A percentile compares a stretch with the other conserved stretches of the same genome.
phyloP scores from a whole-genome alignment of 192 early-diverging fungal genomes.

The Mortierella claussenii region DNA sequence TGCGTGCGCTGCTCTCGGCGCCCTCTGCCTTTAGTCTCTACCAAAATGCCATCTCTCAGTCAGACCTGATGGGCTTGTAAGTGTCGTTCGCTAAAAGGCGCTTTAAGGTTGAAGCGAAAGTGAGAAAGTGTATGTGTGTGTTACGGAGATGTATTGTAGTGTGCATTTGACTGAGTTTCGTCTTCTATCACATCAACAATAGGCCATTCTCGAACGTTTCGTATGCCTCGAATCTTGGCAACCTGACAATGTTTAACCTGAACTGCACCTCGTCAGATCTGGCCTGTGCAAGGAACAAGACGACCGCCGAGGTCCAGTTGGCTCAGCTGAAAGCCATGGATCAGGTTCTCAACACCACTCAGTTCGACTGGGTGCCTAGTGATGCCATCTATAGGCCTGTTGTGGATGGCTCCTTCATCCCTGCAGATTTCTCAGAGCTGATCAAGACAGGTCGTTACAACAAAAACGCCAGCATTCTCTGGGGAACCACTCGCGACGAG shows the following conservation, averaged over 20 bases:
- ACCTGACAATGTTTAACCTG: not conserved
- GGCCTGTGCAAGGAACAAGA: slow-evolving; percentile 23
- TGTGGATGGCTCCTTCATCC: slow-evolving; percentile 38
- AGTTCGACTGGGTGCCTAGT: slow-evolving; percentile 1
- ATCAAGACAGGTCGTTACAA: slow-evolving; percentile 49
- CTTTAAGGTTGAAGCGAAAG: slow-evolving; percentile 34
- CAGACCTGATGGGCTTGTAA: slow-evolving; percentile 17
- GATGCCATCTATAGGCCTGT: slow-evolving; percentile 32
- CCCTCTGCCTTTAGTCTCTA: slow-evolving; percentile 55
- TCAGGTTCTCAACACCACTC: slow-evolving; percentile 9
- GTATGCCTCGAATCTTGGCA: slow-evolving; percentile 1
- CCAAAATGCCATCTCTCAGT: slow-evolving; percentile 24
- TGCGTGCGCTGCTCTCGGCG: slow-evolving; percentile 54
- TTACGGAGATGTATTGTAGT: not conserved
- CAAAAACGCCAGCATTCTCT: slow-evolving; percentile 48
- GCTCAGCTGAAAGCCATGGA: slow-evolving; percentile 15
- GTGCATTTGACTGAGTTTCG: not conserved
- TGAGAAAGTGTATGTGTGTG: not conserved
- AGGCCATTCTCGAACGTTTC: slow-evolving; percentile 26
- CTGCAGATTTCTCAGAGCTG: slow-evolving; percentile 34
- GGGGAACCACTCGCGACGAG: slow-evolving; percentile 32
- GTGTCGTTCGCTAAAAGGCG: no score
- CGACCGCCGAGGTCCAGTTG: slow-evolving; percentile 13
- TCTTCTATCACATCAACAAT: not conserved
- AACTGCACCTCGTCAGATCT: slow-evolving; percentile 14